Evolutionary conservation across 768 basidiomycete genomes (phyloP), one percentile per base, ranked within the genome.

Genomic region (Filobasidium wieringae): DNA sequence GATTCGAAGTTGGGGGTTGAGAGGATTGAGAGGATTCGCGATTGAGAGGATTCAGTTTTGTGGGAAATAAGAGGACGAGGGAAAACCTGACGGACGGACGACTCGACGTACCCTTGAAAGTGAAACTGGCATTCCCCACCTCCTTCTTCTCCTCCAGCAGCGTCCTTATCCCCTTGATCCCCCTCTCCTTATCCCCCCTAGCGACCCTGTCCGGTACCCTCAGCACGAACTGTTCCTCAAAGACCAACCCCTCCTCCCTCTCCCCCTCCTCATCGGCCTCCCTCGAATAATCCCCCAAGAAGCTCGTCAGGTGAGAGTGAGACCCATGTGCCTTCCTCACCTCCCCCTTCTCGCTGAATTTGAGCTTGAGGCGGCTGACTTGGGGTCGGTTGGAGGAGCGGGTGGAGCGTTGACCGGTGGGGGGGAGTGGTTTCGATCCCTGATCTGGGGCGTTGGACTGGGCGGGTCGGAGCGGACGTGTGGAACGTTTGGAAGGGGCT

Each of bases 201-300:
- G 67, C 71, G 0, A 74, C 84, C 1, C 88, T 88, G 8, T 84
- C 81, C 0, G 88, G 88, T 79, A 97, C 82, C 29, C 92, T 75
- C 31, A 99, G 76, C 55, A 99, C 84, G 68, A 97, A 97, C 67
- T 96, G 92, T 74, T 99, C 95, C 74, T 99, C 95, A 64, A 97
- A 95, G 15, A 84, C 84, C 58, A 97, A 74, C 57, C 95, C 92
- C 58, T 79, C 78, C 58, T 95, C 91, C 45, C 91, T 88, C 66
- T 96, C 89, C 2, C 22, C 22, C n/a, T n/a, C n/a, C 51, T 88
- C 91, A 72, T 97, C 93, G 53, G 96, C 77, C 70, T 96, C 93
- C 40, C 91, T 79, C 76, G 96, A 92, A 72, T 91, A 96, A 12
- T 84, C 80, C 7, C 93, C 93, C 55, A 92, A 76, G 72, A 91